phyloP scores from a whole-genome alignment of 805 yeast genomes.

The Wickerhamiella hasegawae region DNA sequence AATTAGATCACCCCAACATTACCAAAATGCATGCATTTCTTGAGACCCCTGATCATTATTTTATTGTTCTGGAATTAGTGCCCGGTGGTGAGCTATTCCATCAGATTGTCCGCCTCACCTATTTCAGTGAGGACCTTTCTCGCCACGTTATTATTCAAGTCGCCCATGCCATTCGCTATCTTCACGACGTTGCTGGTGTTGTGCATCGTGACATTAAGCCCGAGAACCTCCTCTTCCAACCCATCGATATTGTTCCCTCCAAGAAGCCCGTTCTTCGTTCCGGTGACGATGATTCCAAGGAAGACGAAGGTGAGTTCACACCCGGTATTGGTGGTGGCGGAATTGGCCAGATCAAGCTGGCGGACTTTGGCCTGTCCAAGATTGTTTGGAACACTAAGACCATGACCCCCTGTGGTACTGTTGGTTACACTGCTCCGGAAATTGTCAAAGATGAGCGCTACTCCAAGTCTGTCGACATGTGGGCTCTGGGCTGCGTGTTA shows the following conservation, averaged over 20 bases:
- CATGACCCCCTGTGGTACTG: slow-evolving; percentile 97
- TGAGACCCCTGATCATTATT: slow-evolving; percentile 39
- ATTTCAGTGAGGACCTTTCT: slow-evolving; percentile 55
- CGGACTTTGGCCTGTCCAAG: slow-evolving; percentile 91
- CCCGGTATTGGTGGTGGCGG: slow-evolving; percentile 85
- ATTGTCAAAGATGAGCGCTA: slow-evolving; percentile 87
- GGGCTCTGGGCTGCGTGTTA: slow-evolving; percentile 95
- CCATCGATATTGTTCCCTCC: slow-evolving; percentile 31
- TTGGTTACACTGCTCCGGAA: slow-evolving; percentile 97
- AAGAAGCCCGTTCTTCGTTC: slow-evolving; percentile 19
- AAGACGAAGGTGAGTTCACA: slow-evolving; percentile 74
- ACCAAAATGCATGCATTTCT: slow-evolving; percentile 37
- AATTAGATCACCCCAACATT: slow-evolving; percentile 43
- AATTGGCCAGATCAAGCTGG: slow-evolving; percentile 75
- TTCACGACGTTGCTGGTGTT: slow-evolving; percentile 54
- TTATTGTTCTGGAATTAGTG: slow-evolving; percentile 48
- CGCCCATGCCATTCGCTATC: slow-evolving; percentile 49
- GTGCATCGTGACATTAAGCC: slow-evolving; percentile 79
- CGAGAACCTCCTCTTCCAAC: slow-evolving; percentile 53
- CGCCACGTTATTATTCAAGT: slow-evolving; percentile 61
- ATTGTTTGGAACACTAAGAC: slow-evolving; percentile 77
- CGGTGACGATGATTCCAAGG: slow-evolving; percentile 32
- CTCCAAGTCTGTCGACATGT: slow-evolving; percentile 91
- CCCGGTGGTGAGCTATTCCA: slow-evolving; percentile 73
- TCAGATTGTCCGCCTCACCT: slow-evolving; percentile 62